Evolutionary conservation across 2,329 filamentous ascomycete genomes (phyloP).

Genomic region (Raffaelea arxii): DNA sequence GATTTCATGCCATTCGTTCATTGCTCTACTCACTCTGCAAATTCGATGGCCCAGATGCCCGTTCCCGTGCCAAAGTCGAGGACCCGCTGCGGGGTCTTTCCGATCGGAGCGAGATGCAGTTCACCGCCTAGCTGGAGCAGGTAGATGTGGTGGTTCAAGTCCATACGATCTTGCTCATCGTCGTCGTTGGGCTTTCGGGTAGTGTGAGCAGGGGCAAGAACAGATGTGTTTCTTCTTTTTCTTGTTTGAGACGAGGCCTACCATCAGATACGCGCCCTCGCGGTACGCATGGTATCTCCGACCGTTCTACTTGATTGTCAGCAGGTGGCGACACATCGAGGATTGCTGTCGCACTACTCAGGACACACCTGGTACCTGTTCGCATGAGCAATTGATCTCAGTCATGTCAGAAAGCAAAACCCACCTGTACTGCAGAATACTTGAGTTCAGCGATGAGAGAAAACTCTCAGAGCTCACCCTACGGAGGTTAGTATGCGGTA

Average conservation of each 20-base stretch:
- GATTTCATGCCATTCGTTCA: not conserved
- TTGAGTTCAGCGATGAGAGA: not conserved
- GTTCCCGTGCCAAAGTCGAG: slow-evolving; percentile 37
- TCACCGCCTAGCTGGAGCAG: slow-evolving; percentile 34
- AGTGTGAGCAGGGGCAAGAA: too few relatives aligned
- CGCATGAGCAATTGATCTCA: too few relatives aligned
- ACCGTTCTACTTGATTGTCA: not conserved
- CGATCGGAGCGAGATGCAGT: slow-evolving; percentile 33
- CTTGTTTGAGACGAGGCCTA: not conserved
- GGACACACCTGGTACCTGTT: not conserved
- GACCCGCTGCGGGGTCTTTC: slow-evolving; percentile 31
- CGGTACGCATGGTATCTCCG: not conserved
- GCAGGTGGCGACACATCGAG: not conserved
- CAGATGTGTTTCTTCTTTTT: not conserved
- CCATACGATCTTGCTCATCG: slow-evolving; percentile 3
- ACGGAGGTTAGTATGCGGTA: not conserved
- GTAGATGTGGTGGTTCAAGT: slow-evolving; percentile 35
- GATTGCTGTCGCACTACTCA: not conserved
- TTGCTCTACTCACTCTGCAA: slow-evolving; percentile 30
- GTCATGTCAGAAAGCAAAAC: too few relatives aligned
- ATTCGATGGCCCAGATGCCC: slow-evolving; percentile 57
- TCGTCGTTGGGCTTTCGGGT: slow-evolving; percentile 7
- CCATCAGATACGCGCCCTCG: not conserved
- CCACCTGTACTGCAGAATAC: not conserved
- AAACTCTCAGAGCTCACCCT: not conserved